Base-by-base conservation (phyloP, 441 rosid genomes). In the Flueggea neowawraea region DNA sequence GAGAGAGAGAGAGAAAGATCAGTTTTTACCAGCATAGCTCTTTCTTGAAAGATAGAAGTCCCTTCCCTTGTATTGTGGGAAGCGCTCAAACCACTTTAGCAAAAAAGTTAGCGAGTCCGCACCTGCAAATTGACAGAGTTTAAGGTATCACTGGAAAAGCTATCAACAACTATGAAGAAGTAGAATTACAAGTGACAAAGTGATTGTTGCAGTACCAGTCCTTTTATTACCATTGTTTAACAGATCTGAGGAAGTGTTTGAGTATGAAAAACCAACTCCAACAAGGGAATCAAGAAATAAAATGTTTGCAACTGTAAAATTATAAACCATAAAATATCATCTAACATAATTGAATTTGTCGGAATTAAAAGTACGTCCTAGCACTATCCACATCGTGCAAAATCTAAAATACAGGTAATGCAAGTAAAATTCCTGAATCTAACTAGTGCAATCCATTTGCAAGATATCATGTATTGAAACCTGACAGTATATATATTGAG, bases 221-320 rank as follows among this genome's bases (percentile, higher is more conserved):
- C 90, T 87, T n/a, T 73, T 72, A 64, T 94, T 97, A 16, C 98
- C 96, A 62, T 85, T 88, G 75, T 39, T 75, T 59, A 73, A 56
- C 79, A 83, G 64, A 77, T 93, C 98, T 10, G 95, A 86, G 4
- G 97, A 88, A 14, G 91, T 87, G 69, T 88, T 90, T 47, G 98
- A 85, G 69, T 90, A 90, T 4, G 98, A 90, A 72, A 64, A 93
- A 47, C 97, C 97, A 77, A 93, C 98, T 59, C 98, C 97, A 65
- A 80, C 88, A 36, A 97, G 98, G 47, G 98, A 85, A 67, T 93
- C 97, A 65, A 90, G 70, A 75, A 93, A 90, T 65, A 93, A 67
- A 63, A 90, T 61, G 79, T 90, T 93, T 67, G 96, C 96, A 79
- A 59, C 97, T 93, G 84, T 83, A 72, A 73, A 64, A 28, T 39